phyloP scores from a whole-genome alignment of 2,329 filamentous ascomycete genomes.

The Fusarium annulatum region DNA sequence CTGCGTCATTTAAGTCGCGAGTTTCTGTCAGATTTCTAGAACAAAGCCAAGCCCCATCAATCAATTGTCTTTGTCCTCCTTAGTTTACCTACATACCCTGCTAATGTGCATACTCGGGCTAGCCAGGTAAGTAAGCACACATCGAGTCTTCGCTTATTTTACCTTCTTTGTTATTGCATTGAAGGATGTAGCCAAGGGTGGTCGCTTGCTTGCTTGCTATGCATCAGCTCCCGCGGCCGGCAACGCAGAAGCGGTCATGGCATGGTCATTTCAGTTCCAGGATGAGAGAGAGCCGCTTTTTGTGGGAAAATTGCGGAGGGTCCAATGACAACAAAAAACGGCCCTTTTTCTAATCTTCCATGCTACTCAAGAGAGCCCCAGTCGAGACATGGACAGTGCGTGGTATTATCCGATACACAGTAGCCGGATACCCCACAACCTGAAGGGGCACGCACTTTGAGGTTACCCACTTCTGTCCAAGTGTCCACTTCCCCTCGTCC shows the following conservation, averaged over 20 bases:
- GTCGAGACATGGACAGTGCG: constrained; percentile 15
- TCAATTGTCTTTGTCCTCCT: not conserved
- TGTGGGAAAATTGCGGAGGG: constrained; percentile 29
- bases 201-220: not conserved
- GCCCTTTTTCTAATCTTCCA: constrained; percentile 6
- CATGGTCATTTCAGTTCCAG: constrained; percentile 9
- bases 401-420: not conserved
- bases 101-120: not conserved
- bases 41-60: constrained; percentile 5
- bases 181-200: not conserved
- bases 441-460: constrained; percentile 14
- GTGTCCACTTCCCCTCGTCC: constrained; percentile 43
- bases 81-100: not conserved
- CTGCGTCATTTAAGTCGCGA: constrained; percentile 22
- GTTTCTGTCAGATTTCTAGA: constrained; percentile 20
- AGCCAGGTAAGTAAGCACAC: not conserved
- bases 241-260: constrained; percentile 31
- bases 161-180: not conserved
- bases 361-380: constrained; percentile 12
- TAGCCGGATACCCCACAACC: constrained; percentile 30
- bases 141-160: not conserved
- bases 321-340: constrained; percentile 22
- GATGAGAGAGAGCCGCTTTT: constrained; percentile 28
- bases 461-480: not conserved
- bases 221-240: constrained; percentile 32